These are phyloP conservation scores for Candida incommunis DNA, from an alignment of 805 yeast genomes.

Conservation along the genomic window DNA sequence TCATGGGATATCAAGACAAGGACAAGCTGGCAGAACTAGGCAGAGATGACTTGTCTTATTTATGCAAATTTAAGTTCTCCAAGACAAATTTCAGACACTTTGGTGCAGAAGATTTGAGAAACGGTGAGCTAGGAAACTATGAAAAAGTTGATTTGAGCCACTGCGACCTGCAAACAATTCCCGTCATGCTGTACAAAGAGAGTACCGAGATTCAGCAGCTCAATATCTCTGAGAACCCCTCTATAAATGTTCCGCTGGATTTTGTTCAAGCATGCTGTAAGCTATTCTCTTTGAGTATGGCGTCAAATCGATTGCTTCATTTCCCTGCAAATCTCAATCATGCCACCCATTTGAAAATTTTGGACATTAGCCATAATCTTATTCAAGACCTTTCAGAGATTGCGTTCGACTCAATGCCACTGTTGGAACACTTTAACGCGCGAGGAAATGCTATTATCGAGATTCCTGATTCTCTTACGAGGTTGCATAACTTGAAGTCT, in stretches of 20 bases:
- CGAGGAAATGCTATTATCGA: conserved; percentile 56
- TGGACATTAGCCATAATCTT: conserved; percentile 42
- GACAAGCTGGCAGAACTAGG: conserved; percentile 71
- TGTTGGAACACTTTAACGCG: conserved; percentile 48
- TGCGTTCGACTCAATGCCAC: conserved; percentile 36
- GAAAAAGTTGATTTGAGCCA: conserved; percentile 61
- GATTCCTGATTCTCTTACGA: conserved; percentile 43
- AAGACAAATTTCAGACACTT: conserved; percentile 45
- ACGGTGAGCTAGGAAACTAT: conserved; percentile 42
- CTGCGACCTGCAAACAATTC: conserved; percentile 69
- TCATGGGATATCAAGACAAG: conserved; percentile 67
- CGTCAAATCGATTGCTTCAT: not conserved
- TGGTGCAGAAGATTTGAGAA: conserved; percentile 47
- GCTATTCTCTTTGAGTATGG: not conserved
- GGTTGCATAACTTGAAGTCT: conserved; percentile 33
- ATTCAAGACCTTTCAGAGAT: conserved; percentile 33
- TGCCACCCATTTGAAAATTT: conserved; percentile 38
- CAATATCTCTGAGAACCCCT: conserved; percentile 78
- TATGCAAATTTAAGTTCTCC: conserved; percentile 67
- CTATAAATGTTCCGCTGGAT: conserved; percentile 69
- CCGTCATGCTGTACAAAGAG: conserved; percentile 65
- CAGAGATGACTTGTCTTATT: conserved; percentile 66
- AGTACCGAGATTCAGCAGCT: conserved; percentile 69
- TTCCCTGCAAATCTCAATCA: conserved; percentile 31
- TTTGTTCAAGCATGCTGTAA: conserved; percentile 58